A percentile compares a stretch with the other conserved stretches of the same genome.
Conservation (phyloP, 2,329 filamentous ascomycete species). For the Aspergillus bombycis region DNA sequence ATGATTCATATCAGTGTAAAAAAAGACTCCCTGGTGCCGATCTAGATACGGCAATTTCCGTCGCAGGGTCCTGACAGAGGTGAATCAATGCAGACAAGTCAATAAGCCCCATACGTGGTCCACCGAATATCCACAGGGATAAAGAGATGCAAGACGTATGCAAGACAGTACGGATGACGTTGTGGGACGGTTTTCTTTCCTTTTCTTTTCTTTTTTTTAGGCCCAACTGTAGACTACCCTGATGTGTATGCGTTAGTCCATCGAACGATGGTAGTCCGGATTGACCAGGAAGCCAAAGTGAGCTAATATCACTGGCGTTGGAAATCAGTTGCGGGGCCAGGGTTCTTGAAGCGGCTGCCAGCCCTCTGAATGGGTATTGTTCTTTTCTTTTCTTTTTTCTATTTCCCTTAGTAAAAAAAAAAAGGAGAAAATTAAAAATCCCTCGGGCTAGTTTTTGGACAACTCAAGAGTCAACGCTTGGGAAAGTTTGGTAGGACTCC, state of each 20-base stretch:
- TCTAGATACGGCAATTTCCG: slow-evolving; percentile 4
- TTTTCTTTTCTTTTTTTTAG: background rate
- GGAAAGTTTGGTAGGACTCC: slow-evolving; percentile 3
- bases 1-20: background rate
- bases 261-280: slow-evolving; percentile 2
- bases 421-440: background rate
- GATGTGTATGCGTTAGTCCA: background rate
- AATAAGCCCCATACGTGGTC: background rate
- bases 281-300: slow-evolving; percentile 1
- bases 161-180: slow-evolving; percentile 1
- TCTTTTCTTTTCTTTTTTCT: background rate
- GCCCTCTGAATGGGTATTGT: background rate
- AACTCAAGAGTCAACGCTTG: slow-evolving; percentile 9
- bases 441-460: background rate
- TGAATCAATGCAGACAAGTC: background rate
- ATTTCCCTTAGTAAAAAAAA: background rate
- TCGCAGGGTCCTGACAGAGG: background rate
- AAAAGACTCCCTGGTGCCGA: background rate
- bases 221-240: background rate
- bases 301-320: background rate
- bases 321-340: slow-evolving; percentile 12
- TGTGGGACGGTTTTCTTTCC: background rate
- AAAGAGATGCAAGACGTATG: background rate
- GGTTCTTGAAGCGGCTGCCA: background rate
- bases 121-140: background rate